These are phyloP conservation scores for Coemansia sp. DNA, from an alignment of 192 early-diverging fungal genomes.

Conservation along the genomic window DNA sequence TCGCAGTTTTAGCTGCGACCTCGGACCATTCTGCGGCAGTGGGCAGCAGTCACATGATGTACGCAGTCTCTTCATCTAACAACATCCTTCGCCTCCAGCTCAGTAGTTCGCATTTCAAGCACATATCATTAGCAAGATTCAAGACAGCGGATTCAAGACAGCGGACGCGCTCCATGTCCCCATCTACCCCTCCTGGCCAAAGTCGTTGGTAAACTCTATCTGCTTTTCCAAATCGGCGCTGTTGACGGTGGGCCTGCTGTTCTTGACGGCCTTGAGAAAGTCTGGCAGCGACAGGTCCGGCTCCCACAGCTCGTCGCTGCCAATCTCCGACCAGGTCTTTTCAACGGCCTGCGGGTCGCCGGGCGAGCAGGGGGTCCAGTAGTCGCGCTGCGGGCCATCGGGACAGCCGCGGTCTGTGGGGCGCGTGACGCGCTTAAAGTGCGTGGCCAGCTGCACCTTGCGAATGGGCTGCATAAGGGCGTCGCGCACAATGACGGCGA, in stretches of 20 bases:
- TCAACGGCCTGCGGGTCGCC: constrained; percentile 83
- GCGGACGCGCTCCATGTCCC: too few species aligned
- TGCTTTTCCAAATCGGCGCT: constrained; percentile 75
- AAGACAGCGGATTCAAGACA: too few species aligned
- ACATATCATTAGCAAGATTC: too few species aligned
- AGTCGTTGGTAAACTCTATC: constrained; percentile 85
- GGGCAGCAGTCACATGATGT: too few species aligned
- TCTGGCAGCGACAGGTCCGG: constrained; percentile 81
- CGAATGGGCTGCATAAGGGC: constrained; percentile 96
- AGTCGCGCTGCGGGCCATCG: constrained; percentile 22
- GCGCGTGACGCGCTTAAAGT: constrained; percentile 69
- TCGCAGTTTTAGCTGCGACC: too few species aligned
- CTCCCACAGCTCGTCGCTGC: constrained; percentile 82
- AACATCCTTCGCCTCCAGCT: too few species aligned
- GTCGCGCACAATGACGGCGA: constrained; percentile 89
- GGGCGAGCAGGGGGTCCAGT: constrained; percentile 91
- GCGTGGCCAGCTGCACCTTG: constrained; percentile 90
- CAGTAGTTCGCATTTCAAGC: too few species aligned
- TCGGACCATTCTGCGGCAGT: too few species aligned
- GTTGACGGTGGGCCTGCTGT: constrained; percentile 78
- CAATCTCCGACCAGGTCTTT: constrained; percentile 84
- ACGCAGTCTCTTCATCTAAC: too few species aligned
- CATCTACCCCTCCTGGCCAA: constrained; percentile 60
- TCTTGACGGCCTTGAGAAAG: constrained; percentile 78
- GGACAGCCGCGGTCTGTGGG: constrained; percentile 8